A percentile compares a stretch with the other conserved stretches of the same genome.
Evolutionary conservation across 2,329 filamentous ascomycete species (phyloP).

Genomic region (Alternaria triticimaculans): DNA sequence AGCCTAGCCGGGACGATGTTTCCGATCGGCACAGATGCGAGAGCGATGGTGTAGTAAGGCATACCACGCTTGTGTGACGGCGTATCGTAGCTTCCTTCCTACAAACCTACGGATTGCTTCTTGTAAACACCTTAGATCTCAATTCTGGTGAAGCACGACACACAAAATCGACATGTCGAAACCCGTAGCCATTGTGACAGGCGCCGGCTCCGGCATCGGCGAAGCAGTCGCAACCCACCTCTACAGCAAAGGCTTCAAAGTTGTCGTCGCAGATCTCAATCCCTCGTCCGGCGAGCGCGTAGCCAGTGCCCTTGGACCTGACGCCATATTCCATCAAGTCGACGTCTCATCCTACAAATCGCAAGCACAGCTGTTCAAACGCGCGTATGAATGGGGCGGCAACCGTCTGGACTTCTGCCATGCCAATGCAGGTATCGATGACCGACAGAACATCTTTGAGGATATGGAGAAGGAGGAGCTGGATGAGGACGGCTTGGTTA

Average conservation of each 20-base stretch:
- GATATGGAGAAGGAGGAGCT: slow-evolving; percentile 33
- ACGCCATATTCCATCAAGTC: slow-evolving; percentile 46
- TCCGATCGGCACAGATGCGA: background rate
- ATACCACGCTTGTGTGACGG: background rate
- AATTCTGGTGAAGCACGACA: background rate
- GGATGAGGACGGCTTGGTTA: slow-evolving; percentile 46
- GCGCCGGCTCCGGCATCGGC: slow-evolving; percentile 55
- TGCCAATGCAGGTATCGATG: slow-evolving; percentile 54
- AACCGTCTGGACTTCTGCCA: slow-evolving; percentile 52
- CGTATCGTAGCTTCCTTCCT: background rate
- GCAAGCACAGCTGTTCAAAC: slow-evolving; percentile 50
- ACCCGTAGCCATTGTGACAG: slow-evolving; percentile 55
- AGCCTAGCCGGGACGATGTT: background rate
- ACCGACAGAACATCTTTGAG: slow-evolving; percentile 49
- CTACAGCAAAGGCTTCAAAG: slow-evolving; percentile 46
- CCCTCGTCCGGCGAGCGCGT: slow-evolving; percentile 33
- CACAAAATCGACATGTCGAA: slow-evolving; percentile 37
- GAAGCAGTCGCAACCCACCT: slow-evolving; percentile 54
- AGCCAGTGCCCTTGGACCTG: slow-evolving; percentile 32
- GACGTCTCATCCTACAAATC: slow-evolving; percentile 51
- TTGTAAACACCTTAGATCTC: background rate
- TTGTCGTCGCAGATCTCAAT: slow-evolving; percentile 56
- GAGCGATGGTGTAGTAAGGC: background rate
- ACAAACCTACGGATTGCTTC: background rate
- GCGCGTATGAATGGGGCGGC: slow-evolving; percentile 52